Evolutionary conservation across 2,329 filamentous ascomycete species (phyloP).

Genomic region (Pseudogymnoascus sp.): DNA sequence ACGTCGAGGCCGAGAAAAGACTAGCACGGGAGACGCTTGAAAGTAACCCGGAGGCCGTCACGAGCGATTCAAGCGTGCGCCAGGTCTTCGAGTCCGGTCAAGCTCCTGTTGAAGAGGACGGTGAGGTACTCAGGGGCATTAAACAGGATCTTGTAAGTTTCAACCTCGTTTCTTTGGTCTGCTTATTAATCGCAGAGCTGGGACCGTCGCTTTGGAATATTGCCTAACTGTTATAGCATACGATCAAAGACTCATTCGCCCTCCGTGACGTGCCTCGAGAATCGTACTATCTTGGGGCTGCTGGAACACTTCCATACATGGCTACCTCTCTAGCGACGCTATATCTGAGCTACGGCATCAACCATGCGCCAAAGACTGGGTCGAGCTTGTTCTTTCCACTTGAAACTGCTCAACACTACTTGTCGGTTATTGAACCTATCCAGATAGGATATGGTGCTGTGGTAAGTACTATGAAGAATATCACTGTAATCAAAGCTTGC

Average conservation of each 20-base stretch:
- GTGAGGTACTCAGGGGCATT: constrained; percentile 45
- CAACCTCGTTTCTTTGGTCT: not conserved
- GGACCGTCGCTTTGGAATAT: constrained; percentile 6
- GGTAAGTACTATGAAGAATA: constrained; percentile 38
- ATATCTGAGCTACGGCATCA: constrained; percentile 75
- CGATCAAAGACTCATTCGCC: constrained; percentile 61
- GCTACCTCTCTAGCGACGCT: constrained; percentile 76
- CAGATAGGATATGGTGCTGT: constrained; percentile 89
- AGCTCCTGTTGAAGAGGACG: constrained; percentile 15
- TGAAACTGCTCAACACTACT: constrained; percentile 61
- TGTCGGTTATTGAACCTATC: constrained; percentile 72
- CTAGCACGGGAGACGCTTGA: constrained; percentile 48
- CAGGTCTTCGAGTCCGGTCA: constrained; percentile 38
- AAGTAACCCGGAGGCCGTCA: constrained; percentile 51
- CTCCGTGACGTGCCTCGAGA: constrained; percentile 58
- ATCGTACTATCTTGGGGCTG: constrained; percentile 60
- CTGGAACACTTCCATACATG: constrained; percentile 77
- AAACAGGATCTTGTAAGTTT: constrained; percentile 49
- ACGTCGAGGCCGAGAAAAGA: constrained; percentile 48
- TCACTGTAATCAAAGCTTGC: constrained; percentile 8
- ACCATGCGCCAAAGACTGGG: constrained; percentile 54
- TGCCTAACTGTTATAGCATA: constrained; percentile 36
- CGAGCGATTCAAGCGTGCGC: constrained; percentile 47
- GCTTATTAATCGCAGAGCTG: not conserved
- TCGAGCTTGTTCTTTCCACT: constrained; percentile 54